Evolutionary conservation across 2,329 filamentous ascomycete genomes (phyloP), one percentile per base, ranked within the genome.

Genomic region (Aschersonia sp.): DNA sequence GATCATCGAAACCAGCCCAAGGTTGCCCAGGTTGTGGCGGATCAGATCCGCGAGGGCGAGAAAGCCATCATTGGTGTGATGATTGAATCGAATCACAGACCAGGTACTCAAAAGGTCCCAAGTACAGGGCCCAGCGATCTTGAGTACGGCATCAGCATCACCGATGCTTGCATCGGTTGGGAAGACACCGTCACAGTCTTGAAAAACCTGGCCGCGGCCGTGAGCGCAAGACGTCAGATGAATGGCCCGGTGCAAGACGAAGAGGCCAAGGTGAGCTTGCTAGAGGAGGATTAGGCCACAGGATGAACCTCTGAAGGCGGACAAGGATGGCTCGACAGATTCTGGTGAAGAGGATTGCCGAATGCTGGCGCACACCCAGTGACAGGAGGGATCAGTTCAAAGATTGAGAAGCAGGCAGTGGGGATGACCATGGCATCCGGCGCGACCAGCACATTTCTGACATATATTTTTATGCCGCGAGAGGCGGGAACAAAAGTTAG

Each of bases 51-150:
- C 46, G 81, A 84, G 54, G 90, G 90, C 50, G 87, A 98, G 71
- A 83, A 79, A 50, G 83, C 79, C 54, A 94, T 98, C 58, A 78
- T 97, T 54, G 92, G 89, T 63, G 87, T 97, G 61, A 98, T 98
- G 90, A 94, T 98, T 58, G 90, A 98, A 73, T 95, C 87, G 61
- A 90, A 97, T 69, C 90, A 97, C 73, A 81, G 90, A 66, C 92
- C 95, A 69, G 77, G 79, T 55, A 87, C 82, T 73, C 84, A 88
- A 62, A 95, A 95, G 72, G 86, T 94, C 1, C 87, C 88, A 1
- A 65, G 81, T 1, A 87, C 94, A 66, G 90, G 89, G 7, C 84
- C 85, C 6, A 64, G 79, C 1, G 85, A 68, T 6, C 74, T 96
- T 46, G 86, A 88, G 73, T 87, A 86, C 68, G 89, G 89, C 56